Percentiles rank a stretch among this genome's conserved stretches.
phyloP scores from a whole-genome alignment of 1,139 yeast genomes.

The Pichia sp. region DNA sequence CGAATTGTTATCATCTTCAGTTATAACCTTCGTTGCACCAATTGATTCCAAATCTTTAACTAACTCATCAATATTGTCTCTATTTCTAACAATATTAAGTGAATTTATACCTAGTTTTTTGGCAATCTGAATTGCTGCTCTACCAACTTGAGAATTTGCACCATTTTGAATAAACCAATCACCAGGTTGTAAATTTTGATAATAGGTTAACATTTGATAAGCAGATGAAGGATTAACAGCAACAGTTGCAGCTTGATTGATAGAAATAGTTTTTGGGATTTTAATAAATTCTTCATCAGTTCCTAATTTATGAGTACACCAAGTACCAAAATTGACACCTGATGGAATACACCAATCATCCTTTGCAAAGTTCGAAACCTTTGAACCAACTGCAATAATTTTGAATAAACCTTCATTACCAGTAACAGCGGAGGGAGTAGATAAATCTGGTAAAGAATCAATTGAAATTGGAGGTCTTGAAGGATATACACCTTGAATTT shows the following conservation, averaged over 20 bases:
- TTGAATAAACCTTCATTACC: slow-evolving; percentile 95
- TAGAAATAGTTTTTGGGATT: slow-evolving; percentile 40
- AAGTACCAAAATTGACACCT: slow-evolving; percentile 82
- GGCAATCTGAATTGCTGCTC: slow-evolving; percentile 85
- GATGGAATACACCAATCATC: slow-evolving; percentile 95
- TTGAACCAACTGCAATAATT: slow-evolving; percentile 63
- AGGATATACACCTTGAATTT: slow-evolving; percentile 90
- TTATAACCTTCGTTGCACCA: slow-evolving; percentile 87
- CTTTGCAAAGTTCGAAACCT: slow-evolving; percentile 39
- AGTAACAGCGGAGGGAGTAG: slow-evolving; percentile 64
- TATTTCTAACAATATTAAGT: slow-evolving; percentile 79
- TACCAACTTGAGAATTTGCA: slow-evolving; percentile 95
- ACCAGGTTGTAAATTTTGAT: slow-evolving; percentile 45
- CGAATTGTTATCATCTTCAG: slow-evolving; percentile 76
- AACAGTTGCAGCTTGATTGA: slow-evolving; percentile 80
- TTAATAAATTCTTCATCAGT: slow-evolving; percentile 44
- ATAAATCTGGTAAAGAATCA: slow-evolving; percentile 41
- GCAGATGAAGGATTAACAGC: slow-evolving; percentile 93
- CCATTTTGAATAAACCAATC: slow-evolving; percentile 98
- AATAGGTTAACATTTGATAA: slow-evolving; percentile 76
- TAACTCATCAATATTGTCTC: slow-evolving; percentile 65
- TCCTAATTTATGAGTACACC: slow-evolving; percentile 82
- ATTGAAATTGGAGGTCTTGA: slow-evolving; percentile 61
- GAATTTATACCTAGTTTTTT: slow-evolving; percentile 73
- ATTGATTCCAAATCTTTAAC: slow-evolving; percentile 47